phyloP scores from a whole-genome alignment of 2,329 filamentous ascomycete species.

The Ophiostoma ips region DNA sequence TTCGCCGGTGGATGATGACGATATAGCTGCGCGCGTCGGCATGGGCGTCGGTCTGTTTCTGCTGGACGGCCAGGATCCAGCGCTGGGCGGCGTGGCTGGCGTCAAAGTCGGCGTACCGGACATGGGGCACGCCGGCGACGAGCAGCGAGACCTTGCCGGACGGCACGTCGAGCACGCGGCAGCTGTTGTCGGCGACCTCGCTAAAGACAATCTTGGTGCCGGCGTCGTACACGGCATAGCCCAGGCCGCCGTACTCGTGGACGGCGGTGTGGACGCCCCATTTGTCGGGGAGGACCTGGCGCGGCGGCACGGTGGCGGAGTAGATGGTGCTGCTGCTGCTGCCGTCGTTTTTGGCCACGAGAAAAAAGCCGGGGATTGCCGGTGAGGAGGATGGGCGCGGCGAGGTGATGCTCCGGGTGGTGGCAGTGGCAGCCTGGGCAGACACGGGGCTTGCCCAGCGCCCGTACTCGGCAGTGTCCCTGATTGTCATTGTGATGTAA shows the following conservation, averaged over 20 bases:
- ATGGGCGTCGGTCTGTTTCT: conserved; percentile 30
- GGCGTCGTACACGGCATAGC: conserved; percentile 24
- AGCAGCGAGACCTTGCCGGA: conserved; percentile 21
- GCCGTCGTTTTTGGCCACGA: conserved; percentile 25
- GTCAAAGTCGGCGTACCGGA: conserved; percentile 34
- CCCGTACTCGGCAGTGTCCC: conserved; percentile 22
- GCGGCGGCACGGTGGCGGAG: conserved; percentile 12
- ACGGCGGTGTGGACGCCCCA: conserved; percentile 32
- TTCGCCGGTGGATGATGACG: conserved; percentile 25
- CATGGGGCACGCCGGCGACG: conserved; percentile 17
- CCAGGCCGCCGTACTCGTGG: conserved; percentile 39
- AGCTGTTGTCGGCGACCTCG: conserved; percentile 26
- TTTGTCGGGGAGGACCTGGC: conserved; percentile 28
- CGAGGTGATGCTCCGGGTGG: conserved; percentile 20
- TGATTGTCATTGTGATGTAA: conserved; percentile 8
- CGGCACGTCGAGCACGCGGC: conserved; percentile 29
- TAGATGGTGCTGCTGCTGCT: conserved; percentile 31
- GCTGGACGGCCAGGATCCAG: conserved; percentile 37
- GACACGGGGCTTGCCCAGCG: conserved; percentile 27
- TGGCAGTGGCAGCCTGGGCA: conserved; percentile 23
- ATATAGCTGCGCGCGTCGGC: conserved; percentile 16
- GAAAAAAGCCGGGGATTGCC: conserved; percentile 23
- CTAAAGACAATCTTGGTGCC: conserved; percentile 31
- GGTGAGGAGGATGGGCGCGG: conserved; percentile 23
- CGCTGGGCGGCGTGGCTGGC: conserved; percentile 13